Evolutionary conservation across 2,329 filamentous ascomycete species (phyloP).

Genomic region (Cryoendolithus antarcticus): DNA sequence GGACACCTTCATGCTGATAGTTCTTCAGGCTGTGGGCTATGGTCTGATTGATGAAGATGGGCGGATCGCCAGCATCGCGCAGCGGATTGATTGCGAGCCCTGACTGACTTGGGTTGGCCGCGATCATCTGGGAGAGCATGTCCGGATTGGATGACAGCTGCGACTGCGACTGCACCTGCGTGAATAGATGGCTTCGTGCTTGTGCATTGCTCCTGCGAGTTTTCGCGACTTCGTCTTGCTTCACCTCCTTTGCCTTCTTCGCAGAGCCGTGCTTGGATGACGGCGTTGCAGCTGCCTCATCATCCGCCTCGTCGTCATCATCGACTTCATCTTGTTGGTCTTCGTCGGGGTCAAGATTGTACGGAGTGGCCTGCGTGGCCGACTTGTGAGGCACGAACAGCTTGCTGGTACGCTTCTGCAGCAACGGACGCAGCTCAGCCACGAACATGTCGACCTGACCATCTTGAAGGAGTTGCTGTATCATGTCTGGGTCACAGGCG

Average conservation of each 20-base stretch:
- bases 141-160: slow-evolving; percentile 9
- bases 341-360: slow-evolving; percentile 3
- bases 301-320: not conserved
- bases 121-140: slow-evolving; percentile 12
- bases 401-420: not conserved
- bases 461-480: not conserved
- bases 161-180: slow-evolving; percentile 7
- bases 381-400: not conserved
- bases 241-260: slow-evolving; percentile 2
- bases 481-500: not conserved
- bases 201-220: slow-evolving; percentile 10
- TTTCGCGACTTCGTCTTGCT: slow-evolving; percentile 7
- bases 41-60: slow-evolving; percentile 51
- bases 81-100: slow-evolving; percentile 53
- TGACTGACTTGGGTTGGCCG: not conserved
- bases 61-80: slow-evolving; percentile 46
- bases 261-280: not conserved
- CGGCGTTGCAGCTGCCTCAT: too few species aligned
- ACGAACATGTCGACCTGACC: not conserved
- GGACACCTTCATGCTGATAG: slow-evolving; percentile 70
- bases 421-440: not conserved
- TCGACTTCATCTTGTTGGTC: not conserved
- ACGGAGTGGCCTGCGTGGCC: not conserved
- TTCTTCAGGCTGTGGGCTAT: slow-evolving; percentile 59
- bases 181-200: slow-evolving; percentile 1